Conservation (phyloP, 2,329 filamentous ascomycete species). For the Aschersonia sp. region DNA sequence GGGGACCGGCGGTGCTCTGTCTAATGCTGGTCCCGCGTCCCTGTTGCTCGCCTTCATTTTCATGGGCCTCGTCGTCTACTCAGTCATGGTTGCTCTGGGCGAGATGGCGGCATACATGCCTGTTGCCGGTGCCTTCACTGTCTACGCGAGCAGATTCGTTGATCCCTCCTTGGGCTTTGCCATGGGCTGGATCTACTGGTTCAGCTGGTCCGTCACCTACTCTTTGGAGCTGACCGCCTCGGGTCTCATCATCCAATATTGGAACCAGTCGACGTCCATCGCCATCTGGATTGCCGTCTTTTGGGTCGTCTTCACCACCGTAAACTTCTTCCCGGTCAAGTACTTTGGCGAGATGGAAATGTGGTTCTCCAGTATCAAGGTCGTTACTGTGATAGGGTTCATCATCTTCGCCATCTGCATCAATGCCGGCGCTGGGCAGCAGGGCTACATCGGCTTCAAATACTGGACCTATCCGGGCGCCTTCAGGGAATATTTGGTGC, state of each 20-base stretch:
- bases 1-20: slow-evolving; percentile 47
- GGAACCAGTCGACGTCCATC: slow-evolving; percentile 46
- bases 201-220: slow-evolving; percentile 60
- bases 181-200: slow-evolving; percentile 78
- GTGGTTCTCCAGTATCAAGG: slow-evolving; percentile 65
- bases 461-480: slow-evolving; percentile 57
- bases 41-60: slow-evolving; percentile 55
- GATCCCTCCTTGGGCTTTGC: slow-evolving; percentile 60
- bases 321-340: slow-evolving; percentile 59
- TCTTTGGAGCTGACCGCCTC: slow-evolving; percentile 60
- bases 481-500: slow-evolving; percentile 45
- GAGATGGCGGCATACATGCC: slow-evolving; percentile 71
- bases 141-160: slow-evolving; percentile 62
- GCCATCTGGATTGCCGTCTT: slow-evolving; percentile 63
- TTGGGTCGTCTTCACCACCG: slow-evolving; percentile 51
- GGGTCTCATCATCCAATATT: slow-evolving; percentile 64
- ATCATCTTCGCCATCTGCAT: slow-evolving; percentile 64
- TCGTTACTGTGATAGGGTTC: slow-evolving; percentile 60
- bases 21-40: slow-evolving; percentile 49
- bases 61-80: slow-evolving; percentile 58
- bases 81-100: slow-evolving; percentile 55
- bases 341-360: slow-evolving; percentile 69
- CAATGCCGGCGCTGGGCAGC: slow-evolving; percentile 53
- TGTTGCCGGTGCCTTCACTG: slow-evolving; percentile 60
- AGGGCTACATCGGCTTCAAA: slow-evolving; percentile 61